A percentile compares a stretch with the other conserved stretches of the same genome.
These are phyloP conservation scores for Sugiyamaella pinicola DNA, from an alignment of 1,139 yeast species.

Conservation along the genomic window DNA sequence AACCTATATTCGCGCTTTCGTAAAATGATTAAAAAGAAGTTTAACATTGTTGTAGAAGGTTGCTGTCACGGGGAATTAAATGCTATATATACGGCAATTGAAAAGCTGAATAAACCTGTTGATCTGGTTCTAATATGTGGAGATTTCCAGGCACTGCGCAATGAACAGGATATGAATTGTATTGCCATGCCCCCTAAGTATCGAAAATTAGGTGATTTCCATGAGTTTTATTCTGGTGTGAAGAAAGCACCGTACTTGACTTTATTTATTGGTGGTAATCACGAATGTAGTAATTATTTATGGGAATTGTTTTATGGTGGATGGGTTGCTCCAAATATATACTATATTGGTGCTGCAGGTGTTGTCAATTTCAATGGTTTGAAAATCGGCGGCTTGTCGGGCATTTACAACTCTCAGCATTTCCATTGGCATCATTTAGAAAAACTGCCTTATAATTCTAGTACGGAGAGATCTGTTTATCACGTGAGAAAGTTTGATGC, in stretches of 20 bases:
- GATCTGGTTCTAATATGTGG: constrained; percentile 85
- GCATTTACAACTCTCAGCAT: constrained; percentile 65
- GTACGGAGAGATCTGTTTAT: constrained; percentile 60
- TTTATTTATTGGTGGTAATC: constrained; percentile 91
- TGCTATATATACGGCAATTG: constrained; percentile 53
- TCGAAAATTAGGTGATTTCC: constrained; percentile 71
- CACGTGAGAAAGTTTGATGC: constrained; percentile 72
- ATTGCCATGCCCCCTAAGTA: constrained; percentile 62
- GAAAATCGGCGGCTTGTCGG: constrained; percentile 79
- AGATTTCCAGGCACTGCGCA: constrained; percentile 76
- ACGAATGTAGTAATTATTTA: constrained; percentile 81
- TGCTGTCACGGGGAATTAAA: constrained; percentile 89
- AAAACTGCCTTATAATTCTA: constrained; percentile 52
- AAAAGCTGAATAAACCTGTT: constrained; percentile 39
- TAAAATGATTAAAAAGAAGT: background rate
- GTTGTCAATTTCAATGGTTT: constrained; percentile 73
- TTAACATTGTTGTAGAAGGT: constrained; percentile 74
- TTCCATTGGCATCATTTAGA: constrained; percentile 48
- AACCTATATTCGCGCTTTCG: no score
- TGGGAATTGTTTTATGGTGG: constrained; percentile 84
- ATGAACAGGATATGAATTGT: constrained; percentile 61
- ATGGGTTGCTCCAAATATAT: constrained; percentile 92
- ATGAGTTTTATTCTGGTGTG: constrained; percentile 64
- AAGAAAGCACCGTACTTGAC: constrained; percentile 74
- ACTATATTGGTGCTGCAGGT: constrained; percentile 79